These are phyloP conservation scores for Saitoella complicata DNA, from an alignment of 805 yeast genomes.

Conservation along the genomic window DNA sequence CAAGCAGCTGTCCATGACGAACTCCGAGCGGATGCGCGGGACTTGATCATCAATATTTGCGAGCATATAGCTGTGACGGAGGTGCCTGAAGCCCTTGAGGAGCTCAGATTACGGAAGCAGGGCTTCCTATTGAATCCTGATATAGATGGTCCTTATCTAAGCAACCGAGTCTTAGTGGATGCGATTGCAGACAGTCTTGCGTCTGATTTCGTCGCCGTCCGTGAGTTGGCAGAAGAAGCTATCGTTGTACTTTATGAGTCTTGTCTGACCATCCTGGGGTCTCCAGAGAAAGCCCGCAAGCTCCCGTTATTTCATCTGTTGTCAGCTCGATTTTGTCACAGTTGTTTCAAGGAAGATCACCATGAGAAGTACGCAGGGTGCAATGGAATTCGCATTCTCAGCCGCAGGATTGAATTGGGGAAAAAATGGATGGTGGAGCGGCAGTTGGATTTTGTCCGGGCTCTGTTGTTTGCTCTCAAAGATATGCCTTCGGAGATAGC, in stretches of 20 bases:
- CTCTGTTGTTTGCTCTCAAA: slow-evolving; percentile 74
- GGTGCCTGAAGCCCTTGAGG: slow-evolving; percentile 54
- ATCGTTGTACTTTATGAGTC: slow-evolving; percentile 45
- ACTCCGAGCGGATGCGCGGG: slow-evolving; percentile 47
- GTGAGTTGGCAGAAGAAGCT: slow-evolving; percentile 53
- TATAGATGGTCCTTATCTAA: slow-evolving; percentile 58
- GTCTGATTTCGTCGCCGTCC: slow-evolving; percentile 52
- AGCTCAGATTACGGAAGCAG: slow-evolving; percentile 38
- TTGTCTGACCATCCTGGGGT: slow-evolving; percentile 52
- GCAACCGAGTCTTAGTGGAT: slow-evolving; percentile 52
- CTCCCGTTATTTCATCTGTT: slow-evolving; percentile 63
- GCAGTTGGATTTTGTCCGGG: slow-evolving; percentile 71
- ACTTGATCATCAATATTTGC: slow-evolving; percentile 46
- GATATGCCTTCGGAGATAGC: slow-evolving; percentile 94
- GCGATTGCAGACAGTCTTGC: slow-evolving; percentile 71
- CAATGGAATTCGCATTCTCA: slow-evolving; percentile 58
- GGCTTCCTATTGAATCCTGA: slow-evolving; percentile 61
- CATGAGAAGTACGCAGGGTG: slow-evolving; percentile 81
- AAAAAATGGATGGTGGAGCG: slow-evolving; percentile 56
- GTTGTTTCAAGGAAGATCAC: slow-evolving; percentile 80
- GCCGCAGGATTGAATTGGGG: slow-evolving; percentile 53
- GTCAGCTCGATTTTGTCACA: slow-evolving; percentile 71
- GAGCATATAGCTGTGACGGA: slow-evolving; percentile 69
- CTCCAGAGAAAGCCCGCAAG: slow-evolving; percentile 44
- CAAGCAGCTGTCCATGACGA: slow-evolving; percentile 63